Evolutionary conservation across 2,329 filamentous ascomycete genomes (phyloP).

Genomic region (Ambrosiella beaveri): DNA sequence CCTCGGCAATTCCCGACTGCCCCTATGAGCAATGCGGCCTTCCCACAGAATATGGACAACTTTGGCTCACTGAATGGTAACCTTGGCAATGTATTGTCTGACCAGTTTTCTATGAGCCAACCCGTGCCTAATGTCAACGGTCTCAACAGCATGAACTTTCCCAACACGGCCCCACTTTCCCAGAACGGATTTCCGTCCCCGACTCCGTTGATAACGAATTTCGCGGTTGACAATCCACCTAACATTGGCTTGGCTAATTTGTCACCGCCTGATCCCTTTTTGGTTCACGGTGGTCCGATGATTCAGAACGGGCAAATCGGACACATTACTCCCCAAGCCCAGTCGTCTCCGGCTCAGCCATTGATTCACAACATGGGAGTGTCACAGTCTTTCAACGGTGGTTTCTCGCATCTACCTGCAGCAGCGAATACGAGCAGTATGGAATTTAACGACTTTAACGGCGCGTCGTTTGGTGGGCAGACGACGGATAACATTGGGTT

Average conservation of each 20-base stretch:
- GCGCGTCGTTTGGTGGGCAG: neutral
- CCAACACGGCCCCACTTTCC: neutral
- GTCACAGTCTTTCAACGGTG: neutral
- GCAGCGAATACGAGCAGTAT: neutral
- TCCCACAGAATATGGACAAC: neutral
- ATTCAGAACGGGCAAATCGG: neutral
- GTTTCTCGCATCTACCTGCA: neutral
- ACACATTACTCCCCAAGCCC: neutral
- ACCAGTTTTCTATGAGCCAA: slow-evolving; percentile 1
- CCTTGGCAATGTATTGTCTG: neutral
- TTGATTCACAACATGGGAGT: neutral
- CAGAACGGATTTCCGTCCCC: neutral
- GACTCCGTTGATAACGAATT: neutral
- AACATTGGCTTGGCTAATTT: neutral
- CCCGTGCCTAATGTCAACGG: neutral
- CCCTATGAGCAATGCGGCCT: neutral
- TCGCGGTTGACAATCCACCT: neutral
- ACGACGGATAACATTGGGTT: neutral
- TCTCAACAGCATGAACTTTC: neutral
- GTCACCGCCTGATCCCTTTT: neutral
- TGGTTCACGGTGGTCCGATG: neutral
- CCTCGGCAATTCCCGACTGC: slow-evolving; percentile 19
- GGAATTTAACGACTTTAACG: neutral
- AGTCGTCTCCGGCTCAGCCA: slow-evolving; percentile 5
- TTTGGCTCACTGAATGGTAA: neutral